Conservation (phyloP, 805 yeast genomes). For the Saturnispora sanitii region DNA sequence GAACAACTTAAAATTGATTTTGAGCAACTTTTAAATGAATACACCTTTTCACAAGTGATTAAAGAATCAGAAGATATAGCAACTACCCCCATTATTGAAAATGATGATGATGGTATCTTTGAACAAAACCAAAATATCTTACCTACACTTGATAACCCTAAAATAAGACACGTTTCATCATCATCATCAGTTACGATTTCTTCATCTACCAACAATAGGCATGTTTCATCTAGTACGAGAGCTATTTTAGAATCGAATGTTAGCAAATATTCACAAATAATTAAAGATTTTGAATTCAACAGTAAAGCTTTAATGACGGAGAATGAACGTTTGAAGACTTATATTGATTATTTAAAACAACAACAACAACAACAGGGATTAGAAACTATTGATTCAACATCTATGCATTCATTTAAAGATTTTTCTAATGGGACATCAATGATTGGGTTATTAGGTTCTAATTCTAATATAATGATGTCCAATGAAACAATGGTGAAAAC, state of each 20-base stretch:
- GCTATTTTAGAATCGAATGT: conserved; percentile 20
- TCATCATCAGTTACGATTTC: not conserved
- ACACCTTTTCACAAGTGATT: conserved; percentile 6
- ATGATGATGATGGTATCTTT: too few relatives aligned
- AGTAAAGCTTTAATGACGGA: conserved; percentile 43
- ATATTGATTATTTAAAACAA: conserved; percentile 15
- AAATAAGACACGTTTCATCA: conserved; percentile 9
- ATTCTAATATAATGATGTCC: too few relatives aligned
- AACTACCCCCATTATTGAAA: conserved; percentile 5
- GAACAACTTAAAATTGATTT: conserved; percentile 22
- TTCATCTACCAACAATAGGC: conserved; percentile 14
- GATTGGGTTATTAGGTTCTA: too few relatives aligned
- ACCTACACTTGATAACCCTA: conserved; percentile 2
- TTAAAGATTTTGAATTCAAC: conserved; percentile 43
- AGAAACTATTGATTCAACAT: not conserved
- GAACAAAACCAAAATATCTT: too few relatives aligned
- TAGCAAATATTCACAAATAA: conserved; percentile 33
- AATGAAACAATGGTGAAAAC: too few relatives aligned
- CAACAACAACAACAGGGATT: not conserved
- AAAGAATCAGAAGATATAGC: conserved; percentile 3
- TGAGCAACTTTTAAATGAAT: conserved; percentile 22
- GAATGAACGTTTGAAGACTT: conserved; percentile 32
- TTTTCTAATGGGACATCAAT: too few relatives aligned
- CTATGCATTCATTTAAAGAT: not conserved
- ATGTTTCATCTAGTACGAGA: conserved; percentile 18